phyloP scores from a whole-genome alignment of 208 protist species.

The Acanthamoeba sp. region DNA sequence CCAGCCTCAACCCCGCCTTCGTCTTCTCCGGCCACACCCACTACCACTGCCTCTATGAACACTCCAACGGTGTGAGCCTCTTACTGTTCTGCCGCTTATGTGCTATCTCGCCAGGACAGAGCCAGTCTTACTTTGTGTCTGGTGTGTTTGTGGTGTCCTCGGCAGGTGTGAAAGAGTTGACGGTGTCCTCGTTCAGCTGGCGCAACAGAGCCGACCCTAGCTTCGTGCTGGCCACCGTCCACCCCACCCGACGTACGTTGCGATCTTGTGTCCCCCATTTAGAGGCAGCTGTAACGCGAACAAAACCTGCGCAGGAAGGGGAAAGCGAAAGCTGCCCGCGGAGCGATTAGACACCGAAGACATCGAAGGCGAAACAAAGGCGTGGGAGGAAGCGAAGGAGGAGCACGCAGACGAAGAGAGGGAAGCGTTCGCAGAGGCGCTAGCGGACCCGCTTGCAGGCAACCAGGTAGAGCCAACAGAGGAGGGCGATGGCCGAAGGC shows the following conservation, averaged over 20 bases:
- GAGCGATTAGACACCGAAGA: background rate
- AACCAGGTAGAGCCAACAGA: background rate
- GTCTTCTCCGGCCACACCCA: conserved; percentile 71
- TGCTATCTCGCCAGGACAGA: too few relatives aligned
- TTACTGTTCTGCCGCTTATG: too few relatives aligned
- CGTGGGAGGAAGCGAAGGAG: background rate
- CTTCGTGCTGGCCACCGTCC: conserved; percentile 64
- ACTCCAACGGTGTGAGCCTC: conserved; percentile 3
- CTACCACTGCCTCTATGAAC: conserved; percentile 60
- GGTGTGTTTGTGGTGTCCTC: background rate
- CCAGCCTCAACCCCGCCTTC: conserved; percentile 41
- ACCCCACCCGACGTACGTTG: background rate
- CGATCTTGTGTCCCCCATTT: background rate
- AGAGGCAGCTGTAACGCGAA: background rate
- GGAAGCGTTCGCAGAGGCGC: background rate
- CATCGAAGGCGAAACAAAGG: background rate
- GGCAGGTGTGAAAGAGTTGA: conserved; percentile 8
- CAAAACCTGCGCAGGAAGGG: background rate
- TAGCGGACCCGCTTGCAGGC: too few relatives aligned
- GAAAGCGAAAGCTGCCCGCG: background rate
- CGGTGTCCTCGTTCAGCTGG: conserved; percentile 63
- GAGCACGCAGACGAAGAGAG: background rate
- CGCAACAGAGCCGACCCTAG: conserved; percentile 52
- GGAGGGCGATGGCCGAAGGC: background rate
- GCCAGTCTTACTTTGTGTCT: background rate